phyloP scores from a whole-genome alignment of 345 rosid genomes.

The Hypericum androsaemum region DNA sequence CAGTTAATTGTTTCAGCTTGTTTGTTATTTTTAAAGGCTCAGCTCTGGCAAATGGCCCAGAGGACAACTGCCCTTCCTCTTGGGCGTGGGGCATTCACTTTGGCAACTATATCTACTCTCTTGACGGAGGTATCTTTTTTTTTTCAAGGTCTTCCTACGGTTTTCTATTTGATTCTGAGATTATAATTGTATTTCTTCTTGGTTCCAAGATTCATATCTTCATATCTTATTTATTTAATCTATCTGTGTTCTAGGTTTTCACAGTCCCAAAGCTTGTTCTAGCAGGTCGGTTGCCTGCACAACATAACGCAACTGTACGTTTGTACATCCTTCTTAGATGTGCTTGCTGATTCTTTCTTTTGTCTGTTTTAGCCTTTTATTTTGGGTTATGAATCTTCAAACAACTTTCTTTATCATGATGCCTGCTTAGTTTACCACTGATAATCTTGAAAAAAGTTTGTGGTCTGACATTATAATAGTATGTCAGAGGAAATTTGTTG shows the following conservation, averaged over 20 bases:
- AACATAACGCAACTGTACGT: slow-evolving; percentile 98
- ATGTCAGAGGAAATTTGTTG: too few relatives aligned
- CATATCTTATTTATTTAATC: slow-evolving; percentile 16
- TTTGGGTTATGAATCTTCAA: too few relatives aligned
- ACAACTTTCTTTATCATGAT: too few relatives aligned
- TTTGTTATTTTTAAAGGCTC: slow-evolving; percentile 45
- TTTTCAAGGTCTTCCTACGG: not conserved
- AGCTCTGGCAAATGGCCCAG: slow-evolving; percentile 93
- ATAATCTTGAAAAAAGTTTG: too few relatives aligned
- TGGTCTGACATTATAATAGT: too few relatives aligned
- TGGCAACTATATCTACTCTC: slow-evolving; percentile 84
- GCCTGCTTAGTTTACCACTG: too few relatives aligned
- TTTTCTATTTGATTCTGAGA: not conserved
- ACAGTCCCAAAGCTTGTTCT: slow-evolving; percentile 94
- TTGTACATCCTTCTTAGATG: slow-evolving; percentile 1
- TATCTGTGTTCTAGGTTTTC: slow-evolving; percentile 51
- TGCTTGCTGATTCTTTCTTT: not conserved
- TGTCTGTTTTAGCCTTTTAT: not conserved
- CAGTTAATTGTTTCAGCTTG: not conserved
- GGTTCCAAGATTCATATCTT: slow-evolving; percentile 5
- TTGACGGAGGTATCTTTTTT: slow-evolving; percentile 56
- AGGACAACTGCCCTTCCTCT: slow-evolving; percentile 93
- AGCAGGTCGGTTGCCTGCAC: slow-evolving; percentile 96
- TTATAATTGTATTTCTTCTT: slow-evolving; percentile 15
- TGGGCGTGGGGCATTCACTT: slow-evolving; percentile 97